Evolutionary conservation across 164 flowering plant species (phyloP), one percentile per base, ranked within the genome.

Genomic region (Stephania japonica): DNA sequence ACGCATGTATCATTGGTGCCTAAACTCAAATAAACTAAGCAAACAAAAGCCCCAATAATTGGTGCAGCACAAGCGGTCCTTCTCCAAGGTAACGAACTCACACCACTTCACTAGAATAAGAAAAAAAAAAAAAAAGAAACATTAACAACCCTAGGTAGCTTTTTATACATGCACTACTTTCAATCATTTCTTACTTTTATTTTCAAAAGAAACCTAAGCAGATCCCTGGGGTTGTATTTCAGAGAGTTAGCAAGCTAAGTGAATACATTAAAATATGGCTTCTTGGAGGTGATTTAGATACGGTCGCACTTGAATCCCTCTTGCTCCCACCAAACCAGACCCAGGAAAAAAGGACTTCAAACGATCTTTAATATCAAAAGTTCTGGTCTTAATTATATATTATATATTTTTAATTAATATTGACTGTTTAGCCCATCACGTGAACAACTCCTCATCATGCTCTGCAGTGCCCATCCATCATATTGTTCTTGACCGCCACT

Each of bases 21-120:
- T 42, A 66, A 78, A 87, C 79, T 78, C 50, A 78, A 79, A 74
- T 83, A 81, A 81, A 79, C 84, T 72, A 82, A 71, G 73, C 62
- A 64, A 21, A 70, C 63, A n/a, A 71, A 67, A 71, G 41, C 67
- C 80, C 74, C 90, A 88, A 90, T 88, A 77, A 90, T 90, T 88
- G 90, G 83, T 68, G 77, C 32, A 16, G 76, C 16, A 47, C 9
- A 47, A 47, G 16, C 71, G 68, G 59, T 66, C 76, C 72, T 72
- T 42, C 19, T 44, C 74, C 72, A 26, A 71, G 9, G 62, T 73
- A 70, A 72, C 71, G 81, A 76, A 76, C 81, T 74, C 77, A 75
- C 67, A 62, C 63, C 26, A 3, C 62, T 70, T 67, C 38, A 32
- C 38, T 32, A 32, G 2, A 32, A 32, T 32, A 32, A 32, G 0